phyloP scores from a whole-genome alignment of 179 eudicot genomes.

The Camellia oleifera region DNA sequence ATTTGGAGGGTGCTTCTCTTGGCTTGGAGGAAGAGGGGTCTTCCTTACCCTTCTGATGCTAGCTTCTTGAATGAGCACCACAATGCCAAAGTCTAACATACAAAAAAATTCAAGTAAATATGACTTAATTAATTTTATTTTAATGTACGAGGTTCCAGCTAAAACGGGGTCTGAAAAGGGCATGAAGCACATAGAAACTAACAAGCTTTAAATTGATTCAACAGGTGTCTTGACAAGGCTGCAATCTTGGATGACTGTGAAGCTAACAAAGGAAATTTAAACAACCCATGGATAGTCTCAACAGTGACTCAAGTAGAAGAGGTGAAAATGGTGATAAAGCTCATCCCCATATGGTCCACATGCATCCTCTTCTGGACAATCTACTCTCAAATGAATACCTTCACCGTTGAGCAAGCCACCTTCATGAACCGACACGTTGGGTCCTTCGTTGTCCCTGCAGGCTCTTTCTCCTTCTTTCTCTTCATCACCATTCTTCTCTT shows the following conservation, averaged over 20 bases:
- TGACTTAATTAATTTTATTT: background rate
- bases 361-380: constrained; percentile 93
- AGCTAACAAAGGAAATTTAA: constrained; percentile 37
- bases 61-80: constrained; percentile 64
- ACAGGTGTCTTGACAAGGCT: constrained; percentile 94
- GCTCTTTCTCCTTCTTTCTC: constrained; percentile 82
- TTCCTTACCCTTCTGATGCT: constrained; percentile 55
- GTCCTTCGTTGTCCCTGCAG: constrained; percentile 69
- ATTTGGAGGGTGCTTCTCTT: constrained; percentile 76
- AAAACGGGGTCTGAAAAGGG: background rate
- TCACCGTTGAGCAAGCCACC: constrained; percentile 95
- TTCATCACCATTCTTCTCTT: constrained; percentile 71
- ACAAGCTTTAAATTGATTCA: background rate
- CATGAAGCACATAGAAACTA: background rate
- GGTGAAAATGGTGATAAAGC: constrained; percentile 85
- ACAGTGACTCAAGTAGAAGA: constrained; percentile 90
- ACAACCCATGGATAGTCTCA: constrained; percentile 67
- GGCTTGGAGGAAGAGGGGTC: constrained; percentile 70
- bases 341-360: constrained; percentile 89
- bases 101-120: constrained; percentile 57
- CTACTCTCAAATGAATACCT: constrained; percentile 96
- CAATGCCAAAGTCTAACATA: constrained; percentile 46
- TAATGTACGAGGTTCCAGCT: background rate
- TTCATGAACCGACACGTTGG: constrained; percentile 77
- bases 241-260: constrained; percentile 61